These are phyloP conservation scores for Phytophthora uliginosa DNA, from an alignment of 352 stramenopile genomes.

Conservation along the genomic window DNA sequence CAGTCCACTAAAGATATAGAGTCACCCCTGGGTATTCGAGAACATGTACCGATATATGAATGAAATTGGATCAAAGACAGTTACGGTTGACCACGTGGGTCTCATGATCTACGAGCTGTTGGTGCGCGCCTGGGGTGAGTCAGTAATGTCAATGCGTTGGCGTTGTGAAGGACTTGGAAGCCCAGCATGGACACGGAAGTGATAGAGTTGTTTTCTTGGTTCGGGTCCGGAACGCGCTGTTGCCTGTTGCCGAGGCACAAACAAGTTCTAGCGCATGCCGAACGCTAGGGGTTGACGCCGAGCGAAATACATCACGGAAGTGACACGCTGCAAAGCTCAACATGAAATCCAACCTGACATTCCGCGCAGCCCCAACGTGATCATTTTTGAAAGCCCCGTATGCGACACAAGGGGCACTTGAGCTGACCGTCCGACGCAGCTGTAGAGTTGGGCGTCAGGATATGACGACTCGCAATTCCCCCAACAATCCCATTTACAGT, in stretches of 20 bases:
- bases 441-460: neutral
- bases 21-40: too few species aligned
- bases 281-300: neutral
- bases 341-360: conserved; percentile 21
- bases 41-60: too few species aligned
- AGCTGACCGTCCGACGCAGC: neutral
- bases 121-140: too few species aligned
- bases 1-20: too few species aligned
- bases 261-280: neutral
- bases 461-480: neutral
- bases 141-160: too few species aligned
- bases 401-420: conserved; percentile 13
- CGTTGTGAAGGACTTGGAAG: too few species aligned
- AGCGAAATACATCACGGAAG: neutral
- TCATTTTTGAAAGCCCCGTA: neutral
- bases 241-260: neutral
- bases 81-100: too few species aligned
- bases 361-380: conserved; percentile 5
- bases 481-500: neutral
- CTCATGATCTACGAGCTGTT: too few species aligned
- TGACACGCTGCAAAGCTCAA: conserved; percentile 18
- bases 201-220: neutral
- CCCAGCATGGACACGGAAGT: neutral
- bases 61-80: too few species aligned
- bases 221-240: neutral